A percentile compares a stretch with the other conserved stretches of the same genome.
Conservation (phyloP, 208 protist species). For the Acanthamoeba divionensis region DNA sequence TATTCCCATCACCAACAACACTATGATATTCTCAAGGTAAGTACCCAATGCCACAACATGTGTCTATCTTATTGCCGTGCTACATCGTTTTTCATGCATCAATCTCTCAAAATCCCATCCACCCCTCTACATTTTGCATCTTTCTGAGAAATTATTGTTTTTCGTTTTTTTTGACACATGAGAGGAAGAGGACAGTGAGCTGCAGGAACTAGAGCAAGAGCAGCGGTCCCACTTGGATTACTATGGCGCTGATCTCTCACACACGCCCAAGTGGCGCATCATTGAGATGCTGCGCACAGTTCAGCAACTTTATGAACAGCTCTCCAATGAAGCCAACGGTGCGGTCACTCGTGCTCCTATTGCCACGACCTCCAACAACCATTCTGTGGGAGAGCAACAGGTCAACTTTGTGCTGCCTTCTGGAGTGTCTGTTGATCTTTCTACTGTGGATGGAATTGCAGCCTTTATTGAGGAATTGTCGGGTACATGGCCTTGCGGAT, state of each 20-base stretch:
- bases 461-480: background rate
- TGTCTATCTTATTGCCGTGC: too few relatives aligned
- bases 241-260: background rate
- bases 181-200: too few relatives aligned
- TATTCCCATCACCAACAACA: too few relatives aligned
- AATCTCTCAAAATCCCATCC: too few relatives aligned
- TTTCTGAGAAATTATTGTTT: too few relatives aligned
- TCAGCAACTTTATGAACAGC: slow-evolving; percentile 12
- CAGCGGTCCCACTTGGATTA: background rate
- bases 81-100: too few relatives aligned
- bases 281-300: slow-evolving; percentile 3
- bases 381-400: background rate
- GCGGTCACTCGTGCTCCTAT: background rate
- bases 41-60: too few relatives aligned
- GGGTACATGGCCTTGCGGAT: too few relatives aligned
- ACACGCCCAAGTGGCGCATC: background rate
- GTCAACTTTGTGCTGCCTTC: background rate
- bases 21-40: too few relatives aligned
- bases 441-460: background rate
- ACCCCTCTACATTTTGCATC: too few relatives aligned
- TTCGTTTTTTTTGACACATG: too few relatives aligned
- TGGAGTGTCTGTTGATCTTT: background rate
- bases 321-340: background rate
- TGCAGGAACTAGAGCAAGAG: too few relatives aligned
- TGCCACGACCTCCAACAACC: background rate